Conservation (phyloP, 116 monocot genomes). For the Cymodocea nodosa region DNA sequence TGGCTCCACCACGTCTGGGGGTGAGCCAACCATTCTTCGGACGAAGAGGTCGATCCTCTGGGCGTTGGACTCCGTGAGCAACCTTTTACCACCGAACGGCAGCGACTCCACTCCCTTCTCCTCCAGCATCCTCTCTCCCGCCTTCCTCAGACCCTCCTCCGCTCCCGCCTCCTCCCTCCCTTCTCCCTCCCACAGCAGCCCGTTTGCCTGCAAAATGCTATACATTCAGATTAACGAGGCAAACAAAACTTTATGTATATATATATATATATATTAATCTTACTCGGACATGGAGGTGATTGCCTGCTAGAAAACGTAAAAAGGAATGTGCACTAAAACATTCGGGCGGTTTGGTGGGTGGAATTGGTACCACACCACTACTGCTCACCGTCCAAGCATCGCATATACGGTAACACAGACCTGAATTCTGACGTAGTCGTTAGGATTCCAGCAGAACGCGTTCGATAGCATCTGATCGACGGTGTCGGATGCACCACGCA, state of each 20-base stretch:
- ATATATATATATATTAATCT: too few species aligned
- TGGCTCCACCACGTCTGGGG: conserved; percentile 1
- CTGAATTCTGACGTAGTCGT: conserved; percentile 28
- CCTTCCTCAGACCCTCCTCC: conserved; percentile 12
- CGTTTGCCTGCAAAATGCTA: conserved; percentile 14
- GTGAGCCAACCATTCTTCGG: conserved; percentile 1
- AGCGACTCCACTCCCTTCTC: conserved; percentile 27
- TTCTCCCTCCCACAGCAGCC: background rate
- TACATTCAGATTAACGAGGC: too few species aligned
- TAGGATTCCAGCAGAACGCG: conserved; percentile 25
- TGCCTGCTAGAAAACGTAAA: too few species aligned
- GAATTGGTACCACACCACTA: too few species aligned
- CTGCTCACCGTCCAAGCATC: too few species aligned
- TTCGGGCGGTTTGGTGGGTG: too few species aligned
- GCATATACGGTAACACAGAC: background rate
- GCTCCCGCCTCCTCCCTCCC: background rate
- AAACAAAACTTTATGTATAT: too few species aligned
- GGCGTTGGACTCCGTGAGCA: conserved; percentile 25
- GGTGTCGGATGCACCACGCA: conserved; percentile 21
- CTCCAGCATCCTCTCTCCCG: conserved; percentile 20
- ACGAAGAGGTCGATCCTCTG: conserved; percentile 24
- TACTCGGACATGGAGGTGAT: too few species aligned
- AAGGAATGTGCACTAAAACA: background rate
- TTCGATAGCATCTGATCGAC: conserved; percentile 34
- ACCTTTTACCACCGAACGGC: conserved; percentile 35